Conservation (phyloP, 495 filamentous ascomycete genomes). For the Pyrenula aspistea region DNA sequence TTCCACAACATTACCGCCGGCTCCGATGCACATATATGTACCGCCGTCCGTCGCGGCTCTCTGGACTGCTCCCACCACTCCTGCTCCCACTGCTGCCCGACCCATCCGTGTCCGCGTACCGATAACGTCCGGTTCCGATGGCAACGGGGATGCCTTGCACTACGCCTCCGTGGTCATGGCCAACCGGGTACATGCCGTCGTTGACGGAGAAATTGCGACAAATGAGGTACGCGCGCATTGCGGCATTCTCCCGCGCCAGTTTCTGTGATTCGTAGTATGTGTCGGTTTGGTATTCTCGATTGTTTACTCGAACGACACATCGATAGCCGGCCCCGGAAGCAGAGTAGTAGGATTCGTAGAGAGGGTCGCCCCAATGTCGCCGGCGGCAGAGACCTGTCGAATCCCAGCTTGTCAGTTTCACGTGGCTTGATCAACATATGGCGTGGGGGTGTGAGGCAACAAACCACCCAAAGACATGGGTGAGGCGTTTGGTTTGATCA, state of each 20-base stretch:
- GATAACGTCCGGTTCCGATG: conserved; percentile 46
- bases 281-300: conserved; percentile 91
- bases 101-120: conserved; percentile 31
- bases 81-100: conserved; percentile 37
- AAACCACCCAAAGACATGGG: background rate
- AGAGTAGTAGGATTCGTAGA: conserved; percentile 64
- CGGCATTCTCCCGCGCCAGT: conserved; percentile 85
- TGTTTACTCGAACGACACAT: conserved; percentile 91
- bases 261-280: conserved; percentile 65
- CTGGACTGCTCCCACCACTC: conserved; percentile 45
- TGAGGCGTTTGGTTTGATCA: background rate
- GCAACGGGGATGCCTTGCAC: conserved; percentile 78
- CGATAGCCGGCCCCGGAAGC: conserved; percentile 55
- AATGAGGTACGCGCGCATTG: conserved; percentile 94
- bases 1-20: background rate
- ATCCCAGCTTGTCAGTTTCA: conserved; percentile 5
- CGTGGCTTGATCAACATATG: background rate
- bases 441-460: background rate
- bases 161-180: conserved; percentile 61
- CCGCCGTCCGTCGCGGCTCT: conserved; percentile 23
- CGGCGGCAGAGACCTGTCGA: conserved; percentile 83
- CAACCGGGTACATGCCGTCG: conserved; percentile 75
- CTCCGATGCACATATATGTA: background rate
- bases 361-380: conserved; percentile 87
- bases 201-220: conserved; percentile 98